These are phyloP conservation scores for Fusarium sp. DNA, from an alignment of 2,329 filamentous ascomycete genomes.

Conservation along the genomic window DNA sequence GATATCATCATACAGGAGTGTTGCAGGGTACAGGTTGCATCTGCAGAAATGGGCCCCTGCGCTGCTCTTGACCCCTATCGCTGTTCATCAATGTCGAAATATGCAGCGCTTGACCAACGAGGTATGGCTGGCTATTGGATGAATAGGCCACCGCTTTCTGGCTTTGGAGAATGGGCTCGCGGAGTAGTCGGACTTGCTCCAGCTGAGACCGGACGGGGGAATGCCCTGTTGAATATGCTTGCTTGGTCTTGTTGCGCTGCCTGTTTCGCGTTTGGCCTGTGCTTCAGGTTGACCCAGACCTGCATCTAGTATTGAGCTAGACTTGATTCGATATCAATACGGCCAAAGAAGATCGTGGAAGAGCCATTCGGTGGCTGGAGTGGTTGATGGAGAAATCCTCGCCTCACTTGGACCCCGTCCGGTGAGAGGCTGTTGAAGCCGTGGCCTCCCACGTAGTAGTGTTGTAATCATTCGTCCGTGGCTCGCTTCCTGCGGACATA, in stretches of 20 bases:
- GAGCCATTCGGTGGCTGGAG: not conserved
- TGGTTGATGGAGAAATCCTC: not conserved
- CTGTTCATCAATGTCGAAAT: conserved; percentile 21
- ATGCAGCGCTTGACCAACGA: conserved; percentile 35
- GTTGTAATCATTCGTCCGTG: conserved; percentile 7
- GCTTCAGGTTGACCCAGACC: conserved; percentile 30
- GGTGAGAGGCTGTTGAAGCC: not conserved
- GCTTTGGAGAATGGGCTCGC: conserved; percentile 11
- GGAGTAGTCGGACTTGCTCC: conserved; percentile 26
- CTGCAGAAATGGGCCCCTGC: conserved; percentile 17
- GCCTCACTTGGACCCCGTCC: not conserved
- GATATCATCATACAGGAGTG: conserved; percentile 31
- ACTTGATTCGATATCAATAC: conserved; percentile 9
- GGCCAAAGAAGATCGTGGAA: not conserved
- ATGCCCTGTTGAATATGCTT: conserved; percentile 20
- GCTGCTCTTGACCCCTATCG: conserved; percentile 12
- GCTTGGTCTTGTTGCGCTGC: conserved; percentile 14
- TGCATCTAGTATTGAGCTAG: conserved; percentile 22
- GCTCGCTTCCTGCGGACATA: conserved; percentile 3
- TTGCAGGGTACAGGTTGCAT: conserved; percentile 29
- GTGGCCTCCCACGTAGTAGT: not conserved
- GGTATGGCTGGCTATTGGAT: conserved; percentile 23
- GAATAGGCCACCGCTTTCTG: conserved; percentile 14
- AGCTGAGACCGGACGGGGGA: conserved; percentile 24
- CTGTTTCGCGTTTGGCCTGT: conserved; percentile 30